Conservation (phyloP, 495 filamentous ascomycete species). For the Articulospora tetracladia region DNA sequence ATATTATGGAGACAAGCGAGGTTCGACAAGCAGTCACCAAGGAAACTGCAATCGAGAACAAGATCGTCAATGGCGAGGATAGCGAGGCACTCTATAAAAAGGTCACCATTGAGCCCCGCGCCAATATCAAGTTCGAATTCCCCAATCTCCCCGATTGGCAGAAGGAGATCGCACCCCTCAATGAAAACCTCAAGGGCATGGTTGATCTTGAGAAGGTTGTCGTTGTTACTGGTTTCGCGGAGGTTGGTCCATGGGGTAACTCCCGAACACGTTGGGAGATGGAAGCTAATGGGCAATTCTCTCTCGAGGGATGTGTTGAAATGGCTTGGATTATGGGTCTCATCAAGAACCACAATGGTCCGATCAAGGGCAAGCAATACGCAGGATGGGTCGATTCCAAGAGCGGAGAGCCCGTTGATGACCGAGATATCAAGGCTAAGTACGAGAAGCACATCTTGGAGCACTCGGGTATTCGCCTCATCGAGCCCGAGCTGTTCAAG, state of each 20-base stretch:
- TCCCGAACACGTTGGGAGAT: slow-evolving; percentile 98
- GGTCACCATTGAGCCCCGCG: slow-evolving; percentile 85
- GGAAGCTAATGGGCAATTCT: slow-evolving; percentile 96
- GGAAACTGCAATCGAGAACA: slow-evolving; percentile 95
- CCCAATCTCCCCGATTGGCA: slow-evolving; percentile 88
- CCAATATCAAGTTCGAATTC: slow-evolving; percentile 97
- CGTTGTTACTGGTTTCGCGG: slow-evolving; percentile 93
- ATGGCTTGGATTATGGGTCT: slow-evolving; percentile 99
- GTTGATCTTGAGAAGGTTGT: slow-evolving; percentile 97
- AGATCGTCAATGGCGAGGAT: slow-evolving; percentile 91
- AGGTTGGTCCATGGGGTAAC: slow-evolving; percentile 98
- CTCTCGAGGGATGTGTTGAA: slow-evolving; percentile 94
- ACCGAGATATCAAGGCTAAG: slow-evolving; percentile 94
- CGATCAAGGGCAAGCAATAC: slow-evolving; percentile 93
- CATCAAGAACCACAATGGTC: slow-evolving; percentile 98
- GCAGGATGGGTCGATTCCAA: slow-evolving; percentile 97
- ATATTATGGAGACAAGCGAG: slow-evolving; percentile 91
- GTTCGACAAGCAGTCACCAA: slow-evolving; percentile 90
- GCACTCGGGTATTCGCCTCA: slow-evolving; percentile 94
- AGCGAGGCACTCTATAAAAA: slow-evolving; percentile 92
- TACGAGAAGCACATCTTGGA: slow-evolving; percentile 97
- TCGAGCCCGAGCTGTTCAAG: slow-evolving; percentile 95
- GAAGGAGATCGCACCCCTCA: slow-evolving; percentile 82
- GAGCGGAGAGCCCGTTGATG: slow-evolving; percentile 90
- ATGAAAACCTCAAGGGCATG: slow-evolving; percentile 88